These are phyloP conservation scores for Pharnaceum exiguum DNA, from an alignment of 148 eudicot genomes.

Conservation along the genomic window DNA sequence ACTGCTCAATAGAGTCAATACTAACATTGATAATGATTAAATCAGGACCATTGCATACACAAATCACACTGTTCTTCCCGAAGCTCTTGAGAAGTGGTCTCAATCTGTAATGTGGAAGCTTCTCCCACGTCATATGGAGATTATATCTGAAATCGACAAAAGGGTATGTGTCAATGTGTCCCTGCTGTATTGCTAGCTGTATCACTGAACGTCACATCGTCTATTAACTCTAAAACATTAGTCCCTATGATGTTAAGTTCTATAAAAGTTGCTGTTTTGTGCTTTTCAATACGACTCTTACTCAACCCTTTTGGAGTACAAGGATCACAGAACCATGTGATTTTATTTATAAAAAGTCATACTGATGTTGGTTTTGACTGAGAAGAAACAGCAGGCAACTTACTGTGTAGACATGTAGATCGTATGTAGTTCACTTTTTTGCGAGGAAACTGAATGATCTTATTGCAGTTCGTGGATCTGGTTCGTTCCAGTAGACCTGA, in stretches of 20 bases:
- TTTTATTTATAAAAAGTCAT: no score
- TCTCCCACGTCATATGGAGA: slow-evolving; percentile 99
- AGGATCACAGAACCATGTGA: no score
- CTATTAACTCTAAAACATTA: not conserved
- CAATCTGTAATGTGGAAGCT: slow-evolving; percentile 95
- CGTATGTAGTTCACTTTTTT: not conserved
- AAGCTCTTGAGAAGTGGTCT: slow-evolving; percentile 98
- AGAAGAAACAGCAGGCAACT: not conserved
- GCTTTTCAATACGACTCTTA: not conserved
- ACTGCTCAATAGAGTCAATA: not conserved
- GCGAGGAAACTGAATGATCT: not conserved
- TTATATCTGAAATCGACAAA: slow-evolving; percentile 88
- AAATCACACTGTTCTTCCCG: slow-evolving; percentile 99
- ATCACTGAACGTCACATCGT: not conserved
- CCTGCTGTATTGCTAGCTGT: not conserved
- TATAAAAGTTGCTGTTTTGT: not conserved
- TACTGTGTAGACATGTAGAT: not conserved
- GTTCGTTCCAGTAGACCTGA: slow-evolving; percentile 60
- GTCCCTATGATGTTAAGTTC: not conserved
- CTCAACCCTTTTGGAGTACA: no score
- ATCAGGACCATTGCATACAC: slow-evolving; percentile 95
- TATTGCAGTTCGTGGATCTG: slow-evolving; percentile 70
- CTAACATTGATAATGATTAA: slow-evolving; percentile 8
- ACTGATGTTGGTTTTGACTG: no score
- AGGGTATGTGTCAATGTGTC: slow-evolving; percentile 39